Conservation (phyloP, 768 basidiomycete species). For the Xerocomellus dryophilus region DNA sequence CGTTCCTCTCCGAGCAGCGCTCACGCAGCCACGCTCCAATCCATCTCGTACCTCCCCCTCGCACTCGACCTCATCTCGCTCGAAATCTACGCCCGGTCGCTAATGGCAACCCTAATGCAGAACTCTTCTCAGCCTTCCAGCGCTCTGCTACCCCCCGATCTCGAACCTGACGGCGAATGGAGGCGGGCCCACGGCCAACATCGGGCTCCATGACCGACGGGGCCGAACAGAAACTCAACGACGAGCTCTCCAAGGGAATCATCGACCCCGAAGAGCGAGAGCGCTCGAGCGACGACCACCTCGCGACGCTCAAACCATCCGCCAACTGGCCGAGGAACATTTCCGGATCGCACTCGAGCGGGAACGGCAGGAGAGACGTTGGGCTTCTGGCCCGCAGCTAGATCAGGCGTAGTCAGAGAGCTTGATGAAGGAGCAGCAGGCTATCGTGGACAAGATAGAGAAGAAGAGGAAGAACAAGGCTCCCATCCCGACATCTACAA, state of each 20-base stretch:
- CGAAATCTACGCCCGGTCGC: conserved; percentile 2
- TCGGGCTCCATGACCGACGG: conserved; percentile 56
- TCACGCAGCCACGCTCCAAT: background rate
- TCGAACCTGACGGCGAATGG: conserved; percentile 57
- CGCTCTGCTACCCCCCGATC: conserved; percentile 19
- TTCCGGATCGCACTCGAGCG: conserved; percentile 43
- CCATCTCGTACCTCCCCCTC: background rate
- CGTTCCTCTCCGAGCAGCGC: too few species aligned
- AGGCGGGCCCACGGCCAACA: conserved; percentile 47
- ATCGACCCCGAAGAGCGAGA: conserved; percentile 33
- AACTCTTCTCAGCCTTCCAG: conserved; percentile 11
- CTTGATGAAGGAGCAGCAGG: conserved; percentile 38
- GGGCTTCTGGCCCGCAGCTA: conserved; percentile 40
- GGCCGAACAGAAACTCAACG: conserved; percentile 56
- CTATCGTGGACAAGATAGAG: conserved; percentile 50
- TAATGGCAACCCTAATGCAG: conserved; percentile 26
- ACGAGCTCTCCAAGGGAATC: conserved; percentile 46
- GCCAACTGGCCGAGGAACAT: conserved; percentile 44
- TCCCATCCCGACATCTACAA: background rate
- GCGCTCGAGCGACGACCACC: conserved; percentile 39
- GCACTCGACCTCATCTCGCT: background rate
- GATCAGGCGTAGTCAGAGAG: conserved; percentile 34
- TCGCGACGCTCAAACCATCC: conserved; percentile 43
- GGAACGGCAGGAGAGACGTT: conserved; percentile 50
- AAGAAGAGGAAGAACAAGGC: conserved; percentile 31